Evolutionary conservation across 2,329 filamentous ascomycete species (phyloP).

Genomic region (Alternaria sp.): DNA sequence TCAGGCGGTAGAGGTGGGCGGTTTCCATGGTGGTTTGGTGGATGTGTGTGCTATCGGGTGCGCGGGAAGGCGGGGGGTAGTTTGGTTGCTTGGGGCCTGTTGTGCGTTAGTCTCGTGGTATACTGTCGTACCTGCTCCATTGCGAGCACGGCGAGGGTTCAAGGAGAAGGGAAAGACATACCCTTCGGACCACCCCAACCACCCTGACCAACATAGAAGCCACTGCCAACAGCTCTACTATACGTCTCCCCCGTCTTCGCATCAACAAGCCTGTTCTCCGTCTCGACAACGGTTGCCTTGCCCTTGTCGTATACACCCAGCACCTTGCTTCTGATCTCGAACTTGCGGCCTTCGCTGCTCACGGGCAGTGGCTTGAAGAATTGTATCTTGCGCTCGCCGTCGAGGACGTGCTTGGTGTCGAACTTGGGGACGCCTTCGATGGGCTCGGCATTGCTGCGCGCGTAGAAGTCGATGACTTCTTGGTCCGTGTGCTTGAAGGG

Average conservation of each 20-base stretch:
- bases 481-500: constrained; percentile 79
- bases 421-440: constrained; percentile 81
- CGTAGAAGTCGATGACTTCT: constrained; percentile 87
- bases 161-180: constrained; percentile 32
- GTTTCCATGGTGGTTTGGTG: constrained; percentile 76
- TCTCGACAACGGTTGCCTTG: constrained; percentile 80
- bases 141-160: neutral
- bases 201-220: constrained; percentile 82
- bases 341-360: constrained; percentile 72
- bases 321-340: constrained; percentile 79
- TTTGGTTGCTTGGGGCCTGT: constrained; percentile 72
- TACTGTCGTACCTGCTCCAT: neutral
- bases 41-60: constrained; percentile 72
- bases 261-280: constrained; percentile 78
- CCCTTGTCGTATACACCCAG: constrained; percentile 91
- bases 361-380: constrained; percentile 78
- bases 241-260: constrained; percentile 72
- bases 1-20: constrained; percentile 68
- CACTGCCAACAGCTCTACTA: constrained; percentile 69
- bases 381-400: constrained; percentile 81
- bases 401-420: constrained; percentile 75
- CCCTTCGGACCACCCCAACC: constrained; percentile 90
- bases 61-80: constrained; percentile 76
- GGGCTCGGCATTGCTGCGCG: constrained; percentile 66
- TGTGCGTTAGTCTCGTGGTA: neutral